Evolutionary conservation across 176 grass and related monocot genomes (phyloP).

Genomic region (Musa itinerans): DNA sequence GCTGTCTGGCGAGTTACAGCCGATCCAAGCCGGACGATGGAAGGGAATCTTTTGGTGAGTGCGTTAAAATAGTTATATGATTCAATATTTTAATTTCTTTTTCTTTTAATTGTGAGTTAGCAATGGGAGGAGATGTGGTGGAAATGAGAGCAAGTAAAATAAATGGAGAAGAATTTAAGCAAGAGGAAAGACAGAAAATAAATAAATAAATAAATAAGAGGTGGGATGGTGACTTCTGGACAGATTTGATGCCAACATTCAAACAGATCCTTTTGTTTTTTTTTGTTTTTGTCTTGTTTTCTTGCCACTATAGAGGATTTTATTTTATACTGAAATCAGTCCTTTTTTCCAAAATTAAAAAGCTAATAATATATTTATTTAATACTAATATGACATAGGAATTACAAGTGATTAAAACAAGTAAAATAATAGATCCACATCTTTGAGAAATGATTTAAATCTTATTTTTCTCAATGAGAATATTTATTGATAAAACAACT

Average conservation of each 20-base stretch:
- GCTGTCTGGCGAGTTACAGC: not conserved
- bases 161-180: not conserved
- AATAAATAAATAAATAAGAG: not conserved
- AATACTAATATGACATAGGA: too few relatives aligned
- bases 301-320: not conserved
- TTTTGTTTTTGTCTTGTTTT: not conserved
- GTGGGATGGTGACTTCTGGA: not conserved
- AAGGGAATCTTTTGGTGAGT: not conserved
- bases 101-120: too few relatives aligned
- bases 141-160: not conserved
- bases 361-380: too few relatives aligned
- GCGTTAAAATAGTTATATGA: too few relatives aligned
- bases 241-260: conserved; percentile 1
- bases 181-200: not conserved
- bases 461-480: too few relatives aligned
- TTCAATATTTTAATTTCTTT: too few relatives aligned
- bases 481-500: too few relatives aligned
- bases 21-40: not conserved
- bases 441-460: too few relatives aligned
- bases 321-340: too few relatives aligned
- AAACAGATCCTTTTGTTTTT: not conserved
- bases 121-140: too few relatives aligned
- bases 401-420: too few relatives aligned
- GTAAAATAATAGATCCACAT: too few relatives aligned
- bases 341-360: not conserved